These are phyloP conservation scores for Suillus subaureus DNA, from an alignment of 768 basidiomycete genomes.

Conservation along the genomic window DNA sequence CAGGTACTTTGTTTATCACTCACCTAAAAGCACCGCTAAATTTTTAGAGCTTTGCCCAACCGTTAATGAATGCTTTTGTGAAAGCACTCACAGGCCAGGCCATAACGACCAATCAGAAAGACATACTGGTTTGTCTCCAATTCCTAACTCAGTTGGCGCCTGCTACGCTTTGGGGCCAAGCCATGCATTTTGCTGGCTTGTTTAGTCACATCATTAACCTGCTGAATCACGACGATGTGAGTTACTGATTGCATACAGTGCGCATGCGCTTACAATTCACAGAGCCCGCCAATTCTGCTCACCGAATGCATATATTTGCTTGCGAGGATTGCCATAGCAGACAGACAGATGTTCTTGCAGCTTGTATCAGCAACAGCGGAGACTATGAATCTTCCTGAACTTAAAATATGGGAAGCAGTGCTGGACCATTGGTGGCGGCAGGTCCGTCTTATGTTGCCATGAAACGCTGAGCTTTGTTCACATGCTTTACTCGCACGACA, in stretches of 20 bases:
- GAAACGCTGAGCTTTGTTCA: constrained; percentile 1
- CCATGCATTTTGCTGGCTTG: constrained; percentile 73
- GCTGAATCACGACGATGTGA: constrained; percentile 69
- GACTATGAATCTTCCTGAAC: constrained; percentile 48
- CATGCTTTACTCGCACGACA: constrained; percentile 31
- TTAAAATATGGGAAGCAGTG: constrained; percentile 61
- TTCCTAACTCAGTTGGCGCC: constrained; percentile 67
- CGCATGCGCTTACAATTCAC: constrained; percentile 14
- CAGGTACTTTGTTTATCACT: constrained; percentile 48
- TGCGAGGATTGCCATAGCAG: constrained; percentile 69
- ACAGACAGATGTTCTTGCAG: constrained; percentile 67
- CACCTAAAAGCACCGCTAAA: constrained; percentile 2
- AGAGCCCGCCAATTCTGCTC: constrained; percentile 40
- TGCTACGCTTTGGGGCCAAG: constrained; percentile 66
- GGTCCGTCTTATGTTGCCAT: constrained; percentile 42
- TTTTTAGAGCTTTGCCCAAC: constrained; percentile 51
- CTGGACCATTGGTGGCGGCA: constrained; percentile 85
- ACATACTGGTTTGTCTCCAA: constrained; percentile 60
- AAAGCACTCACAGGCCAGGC: constrained; percentile 52
- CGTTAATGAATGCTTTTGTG: constrained; percentile 60
- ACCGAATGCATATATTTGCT: constrained; percentile 76
- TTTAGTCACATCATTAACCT: constrained; percentile 64
- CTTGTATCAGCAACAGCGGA: constrained; percentile 67
- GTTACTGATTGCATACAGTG: constrained; percentile 10
- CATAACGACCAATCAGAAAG: constrained; percentile 57